Evolutionary conservation across 345 rosid genomes (phyloP), one percentile per base, ranked within the genome.

Genomic region (Eucalyptus melliodora): DNA sequence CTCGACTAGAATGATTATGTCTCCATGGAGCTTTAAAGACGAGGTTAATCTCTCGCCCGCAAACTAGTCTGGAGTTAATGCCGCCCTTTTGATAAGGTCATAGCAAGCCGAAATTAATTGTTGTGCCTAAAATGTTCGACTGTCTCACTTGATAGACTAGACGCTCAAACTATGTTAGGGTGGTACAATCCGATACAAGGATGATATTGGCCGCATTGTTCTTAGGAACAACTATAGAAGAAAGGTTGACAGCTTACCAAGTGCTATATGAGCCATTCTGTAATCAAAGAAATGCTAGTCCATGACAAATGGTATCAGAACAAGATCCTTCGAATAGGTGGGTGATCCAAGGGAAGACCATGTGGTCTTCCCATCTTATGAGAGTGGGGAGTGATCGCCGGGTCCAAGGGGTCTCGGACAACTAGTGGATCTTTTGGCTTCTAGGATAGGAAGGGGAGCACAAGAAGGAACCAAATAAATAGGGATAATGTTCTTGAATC

Each of bases 41-140:
- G 1, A 1, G 14, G 6, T 56, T 56, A 23, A 56, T 1, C 30
- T 56, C 30, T 26, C 0, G 0, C 24, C 3, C 6, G 10, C 30
- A 56, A 56, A 56, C 10, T 19, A 21, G 59, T 53, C 9, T 1
- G 5, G 13, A 23, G 30, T 2, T 24, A 6, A 56, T 24, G 30
- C 6, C 3, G 0, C 12, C 6, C 3, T 56, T 5, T 56, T 9
- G 6, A 56, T 56, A 56, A 56, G 21, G 62, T 56, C 6, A 10
- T 56, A 2, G 62, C 12, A 24, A 23, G 14, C 30, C 0, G 1
- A 56, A 23, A 56, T 0, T 6, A 56, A 24, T 56, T 10, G 6
- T 56, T 56, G 27, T 56, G 3, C 30, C 30, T 56, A 24, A 56
- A 56, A 56, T 56, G 6, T 24, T 56, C 5, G 0, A 4, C 3